phyloP scores from a whole-genome alignment of 2,329 filamentous ascomycete species.

The Diplodia mutila region DNA sequence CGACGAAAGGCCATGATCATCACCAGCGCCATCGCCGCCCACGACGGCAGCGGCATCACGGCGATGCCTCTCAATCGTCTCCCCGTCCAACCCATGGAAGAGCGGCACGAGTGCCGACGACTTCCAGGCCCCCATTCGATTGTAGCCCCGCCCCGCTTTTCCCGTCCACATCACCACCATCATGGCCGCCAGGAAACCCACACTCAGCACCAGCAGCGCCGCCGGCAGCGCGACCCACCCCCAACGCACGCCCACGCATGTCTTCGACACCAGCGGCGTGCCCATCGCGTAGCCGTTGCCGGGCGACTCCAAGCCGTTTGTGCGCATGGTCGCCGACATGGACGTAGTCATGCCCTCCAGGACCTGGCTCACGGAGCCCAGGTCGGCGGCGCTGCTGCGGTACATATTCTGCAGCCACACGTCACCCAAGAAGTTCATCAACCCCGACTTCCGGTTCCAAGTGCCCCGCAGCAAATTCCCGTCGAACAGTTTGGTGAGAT shows the following conservation, averaged over 20 bases:
- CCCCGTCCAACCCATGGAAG: background rate
- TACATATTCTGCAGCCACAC: constrained; percentile 4
- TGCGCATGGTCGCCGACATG: background rate
- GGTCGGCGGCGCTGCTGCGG: background rate
- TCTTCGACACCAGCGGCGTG: background rate
- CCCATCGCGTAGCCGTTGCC: background rate
- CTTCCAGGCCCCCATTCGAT: background rate
- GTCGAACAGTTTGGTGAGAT: background rate
- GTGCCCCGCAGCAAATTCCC: background rate
- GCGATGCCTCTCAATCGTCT: background rate
- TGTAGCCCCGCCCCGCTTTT: no score
- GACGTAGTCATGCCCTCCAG: background rate
- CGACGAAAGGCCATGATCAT: background rate
- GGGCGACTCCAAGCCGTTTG: background rate
- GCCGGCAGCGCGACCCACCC: background rate
- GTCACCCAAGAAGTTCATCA: no score
- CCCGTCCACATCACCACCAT: background rate
- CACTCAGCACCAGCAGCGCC: background rate
- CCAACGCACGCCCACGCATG: constrained; percentile 5
- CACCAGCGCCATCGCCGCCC: background rate
- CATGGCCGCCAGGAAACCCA: background rate
- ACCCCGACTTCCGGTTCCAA: no score
- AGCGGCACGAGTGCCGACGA: background rate
- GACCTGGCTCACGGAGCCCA: background rate
- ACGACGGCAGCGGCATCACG: no score